phyloP scores from a whole-genome alignment of 2,329 filamentous ascomycete species.

The Thielaviopsis populi region DNA sequence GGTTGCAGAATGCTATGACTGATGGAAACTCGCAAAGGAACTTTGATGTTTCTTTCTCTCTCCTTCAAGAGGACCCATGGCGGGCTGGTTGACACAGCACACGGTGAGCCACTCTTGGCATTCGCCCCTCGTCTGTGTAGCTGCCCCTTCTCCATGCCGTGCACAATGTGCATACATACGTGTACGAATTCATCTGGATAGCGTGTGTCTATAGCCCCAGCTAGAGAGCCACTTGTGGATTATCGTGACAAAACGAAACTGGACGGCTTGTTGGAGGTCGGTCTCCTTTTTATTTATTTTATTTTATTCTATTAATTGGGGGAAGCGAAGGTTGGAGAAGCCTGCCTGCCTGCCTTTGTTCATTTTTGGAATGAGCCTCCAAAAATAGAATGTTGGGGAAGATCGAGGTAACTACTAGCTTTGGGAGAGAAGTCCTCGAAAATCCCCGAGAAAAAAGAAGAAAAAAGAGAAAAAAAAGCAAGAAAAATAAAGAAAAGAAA shows the following conservation, averaged over 20 bases:
- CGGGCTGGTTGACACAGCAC: too few relatives aligned
- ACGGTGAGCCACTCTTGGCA: not conserved
- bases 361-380: not conserved
- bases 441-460: not conserved
- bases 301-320: too few relatives aligned
- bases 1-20: not conserved
- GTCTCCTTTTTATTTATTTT: too few relatives aligned
- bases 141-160: not conserved
- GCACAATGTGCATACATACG: not conserved
- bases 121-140: not conserved
- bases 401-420: not conserved
- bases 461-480: not conserved
- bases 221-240: not conserved
- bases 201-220: not conserved
- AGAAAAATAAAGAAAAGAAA: too few relatives aligned
- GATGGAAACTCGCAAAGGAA: not conserved
- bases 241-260: slow-evolving; percentile 3
- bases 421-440: not conserved
- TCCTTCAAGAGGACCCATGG: not conserved
- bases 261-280: not conserved
- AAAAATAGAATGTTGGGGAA: slow-evolving; percentile 4
- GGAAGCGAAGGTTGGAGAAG: not conserved
- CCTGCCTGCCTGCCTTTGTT: not conserved
- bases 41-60: not conserved
- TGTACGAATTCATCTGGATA: not conserved